A percentile compares a stretch with the other conserved stretches of the same genome.
Evolutionary conservation across 2,329 filamentous ascomycete genomes (phyloP).

Genomic region (Ambrosiella xylebori): DNA sequence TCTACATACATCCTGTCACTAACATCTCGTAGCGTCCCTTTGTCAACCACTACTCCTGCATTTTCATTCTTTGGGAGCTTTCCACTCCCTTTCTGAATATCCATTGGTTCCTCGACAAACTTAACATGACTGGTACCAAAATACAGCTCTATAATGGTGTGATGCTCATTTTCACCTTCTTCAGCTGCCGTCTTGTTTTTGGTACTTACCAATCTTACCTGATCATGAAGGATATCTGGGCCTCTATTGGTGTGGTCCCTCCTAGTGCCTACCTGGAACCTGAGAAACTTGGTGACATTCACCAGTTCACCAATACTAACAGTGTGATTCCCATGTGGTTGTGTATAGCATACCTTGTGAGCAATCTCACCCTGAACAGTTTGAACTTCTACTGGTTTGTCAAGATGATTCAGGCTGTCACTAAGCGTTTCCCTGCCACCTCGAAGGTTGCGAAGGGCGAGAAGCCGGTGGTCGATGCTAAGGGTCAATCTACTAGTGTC

Average conservation of each 20-base stretch:
- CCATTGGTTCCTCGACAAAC: conserved; percentile 85
- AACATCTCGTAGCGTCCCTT: conserved; percentile 48
- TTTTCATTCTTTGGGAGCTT: conserved; percentile 77
- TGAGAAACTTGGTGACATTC: conserved; percentile 23
- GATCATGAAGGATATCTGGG: conserved; percentile 54
- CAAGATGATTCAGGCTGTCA: conserved; percentile 69
- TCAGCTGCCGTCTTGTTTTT: conserved; percentile 60
- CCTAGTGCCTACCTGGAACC: conserved; percentile 15
- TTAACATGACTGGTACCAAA: conserved; percentile 58
- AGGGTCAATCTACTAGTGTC: conserved; percentile 8
- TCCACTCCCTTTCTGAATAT: conserved; percentile 74
- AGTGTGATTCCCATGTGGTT: conserved; percentile 52
- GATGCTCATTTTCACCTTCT: conserved; percentile 54
- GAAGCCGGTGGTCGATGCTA: background rate
- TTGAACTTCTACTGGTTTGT: conserved; percentile 76
- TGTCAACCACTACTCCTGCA: conserved; percentile 63
- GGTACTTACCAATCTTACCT: conserved; percentile 54
- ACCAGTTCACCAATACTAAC: conserved; percentile 28
- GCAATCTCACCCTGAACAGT: conserved; percentile 55
- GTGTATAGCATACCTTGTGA: conserved; percentile 45
- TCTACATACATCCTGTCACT: conserved; percentile 1
- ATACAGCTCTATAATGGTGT: conserved; percentile 66
- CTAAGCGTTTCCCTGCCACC: conserved; percentile 47
- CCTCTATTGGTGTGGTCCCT: conserved; percentile 14
- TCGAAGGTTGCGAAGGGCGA: background rate